A percentile compares a stretch with the other conserved stretches of the same genome.
phyloP scores from a whole-genome alignment of 129 eudicot genomes.

The Calendula officinalis region DNA sequence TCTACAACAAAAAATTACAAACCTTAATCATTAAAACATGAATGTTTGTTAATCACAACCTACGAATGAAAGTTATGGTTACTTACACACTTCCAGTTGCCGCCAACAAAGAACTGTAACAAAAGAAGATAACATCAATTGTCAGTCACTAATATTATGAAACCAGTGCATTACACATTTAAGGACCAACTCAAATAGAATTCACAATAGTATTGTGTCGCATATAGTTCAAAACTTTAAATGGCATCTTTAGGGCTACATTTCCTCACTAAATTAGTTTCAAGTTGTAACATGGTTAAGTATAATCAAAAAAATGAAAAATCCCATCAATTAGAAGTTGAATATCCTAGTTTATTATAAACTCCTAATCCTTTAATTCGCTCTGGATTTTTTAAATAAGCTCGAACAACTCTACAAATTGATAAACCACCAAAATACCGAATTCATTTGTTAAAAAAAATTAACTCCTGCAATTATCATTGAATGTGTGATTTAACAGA shows the following conservation, averaged over 20 bases:
- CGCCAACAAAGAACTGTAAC: slow-evolving; percentile 96
- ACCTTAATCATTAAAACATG: slow-evolving; percentile 16
- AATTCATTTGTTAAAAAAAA: background rate
- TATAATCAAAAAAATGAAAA: slow-evolving; percentile 4
- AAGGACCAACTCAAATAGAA: background rate
- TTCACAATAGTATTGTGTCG: background rate
- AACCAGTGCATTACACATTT: slow-evolving; percentile 1
- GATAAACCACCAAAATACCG: background rate
- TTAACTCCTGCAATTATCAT: background rate
- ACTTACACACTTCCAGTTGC: slow-evolving; percentile 99
- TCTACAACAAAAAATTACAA: slow-evolving; percentile 39
- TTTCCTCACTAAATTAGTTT: no score
- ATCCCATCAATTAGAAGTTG: background rate
- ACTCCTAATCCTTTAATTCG: background rate
- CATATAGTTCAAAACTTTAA: slow-evolving; percentile 3
- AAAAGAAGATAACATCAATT: slow-evolving; percentile 14
- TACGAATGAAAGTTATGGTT: slow-evolving; percentile 3
- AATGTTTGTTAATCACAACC: background rate
- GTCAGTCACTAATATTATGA: slow-evolving; percentile 13
- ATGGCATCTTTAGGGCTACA: slow-evolving; percentile 10
- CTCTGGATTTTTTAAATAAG: no score
- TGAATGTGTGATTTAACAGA: slow-evolving; percentile 8
- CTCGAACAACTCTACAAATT: background rate
- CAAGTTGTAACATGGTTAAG: background rate
- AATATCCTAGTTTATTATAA: background rate